Evolutionary conservation across 2,329 filamentous ascomycete genomes (phyloP).

Genomic region (Pyrenochaeta sp.): DNA sequence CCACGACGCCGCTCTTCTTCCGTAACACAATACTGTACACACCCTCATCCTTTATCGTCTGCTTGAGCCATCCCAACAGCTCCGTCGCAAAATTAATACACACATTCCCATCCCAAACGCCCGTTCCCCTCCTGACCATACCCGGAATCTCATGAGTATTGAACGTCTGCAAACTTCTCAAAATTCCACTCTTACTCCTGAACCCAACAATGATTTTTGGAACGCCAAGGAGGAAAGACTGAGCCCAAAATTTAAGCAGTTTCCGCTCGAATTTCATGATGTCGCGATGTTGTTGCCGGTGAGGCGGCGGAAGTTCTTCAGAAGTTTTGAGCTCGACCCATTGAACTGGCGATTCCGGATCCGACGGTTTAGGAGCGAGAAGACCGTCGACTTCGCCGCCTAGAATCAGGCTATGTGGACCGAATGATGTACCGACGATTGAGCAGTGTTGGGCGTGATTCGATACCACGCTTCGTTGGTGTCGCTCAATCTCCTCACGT

Average conservation of each 20-base stretch:
- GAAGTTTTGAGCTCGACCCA: slow-evolving; percentile 97
- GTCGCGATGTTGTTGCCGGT: slow-evolving; percentile 67
- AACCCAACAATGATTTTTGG: slow-evolving; percentile 93
- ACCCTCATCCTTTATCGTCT: slow-evolving; percentile 67
- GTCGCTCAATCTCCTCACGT: slow-evolving; percentile 79
- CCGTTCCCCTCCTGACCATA: slow-evolving; percentile 73
- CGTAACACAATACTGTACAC: slow-evolving; percentile 81
- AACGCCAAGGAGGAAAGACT: slow-evolving; percentile 92
- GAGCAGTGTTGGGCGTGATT: slow-evolving; percentile 97
- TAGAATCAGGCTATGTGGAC: slow-evolving; percentile 75
- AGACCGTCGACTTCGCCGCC: slow-evolving; percentile 93
- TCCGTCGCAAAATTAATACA: slow-evolving; percentile 89
- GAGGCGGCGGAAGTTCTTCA: slow-evolving; percentile 65
- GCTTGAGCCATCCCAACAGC: slow-evolving; percentile 78
- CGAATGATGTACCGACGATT: slow-evolving; percentile 87
- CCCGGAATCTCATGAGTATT: slow-evolving; percentile 81
- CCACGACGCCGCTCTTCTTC: slow-evolving; percentile 70
- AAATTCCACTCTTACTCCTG: slow-evolving; percentile 74
- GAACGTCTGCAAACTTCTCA: slow-evolving; percentile 78
- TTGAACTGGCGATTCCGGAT: slow-evolving; percentile 64
- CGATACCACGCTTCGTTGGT: slow-evolving; percentile 76
- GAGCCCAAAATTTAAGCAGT: slow-evolving; percentile 94
- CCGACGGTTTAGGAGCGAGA: slow-evolving; percentile 38
- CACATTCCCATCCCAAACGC: slow-evolving; percentile 87
- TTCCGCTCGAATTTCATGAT: slow-evolving; percentile 84